Evolutionary conservation across 164 flowering plant species (phyloP).

Genomic region (Vitis vinifera): ASM3070453v1 NC_081820.1:89501-90000

Average conservation of each 20-base stretch:
- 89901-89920: conserved; percentile 21
- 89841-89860: conserved; percentile 18
- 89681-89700: conserved; percentile 28
- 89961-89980: conserved; percentile 67
- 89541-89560: conserved; percentile 72
- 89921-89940: conserved; percentile 26
- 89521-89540: conserved; percentile 96
- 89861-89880: conserved; percentile 23
- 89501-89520: conserved; percentile 86
- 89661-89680: conserved; percentile 16
- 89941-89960: conserved; percentile 57
- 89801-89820: conserved; percentile 46
- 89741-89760: conserved; percentile 11
- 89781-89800: conserved; percentile 17
- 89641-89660: conserved; percentile 16
- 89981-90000: conserved; percentile 88
- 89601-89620: conserved; percentile 19
- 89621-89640: conserved; percentile 31
- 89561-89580: conserved; percentile 69
- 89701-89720: conserved; percentile 18
- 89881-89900: conserved; percentile 26
- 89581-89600: conserved; percentile 23
- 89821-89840: conserved; percentile 30
- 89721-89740: conserved; percentile 16
- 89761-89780: conserved; percentile 23